A percentile compares a stretch with the other conserved stretches of the same genome.
These are phyloP conservation scores for Lentinula sp. DNA, from an alignment of 768 basidiomycete genomes.

Conservation along the genomic window DNA sequence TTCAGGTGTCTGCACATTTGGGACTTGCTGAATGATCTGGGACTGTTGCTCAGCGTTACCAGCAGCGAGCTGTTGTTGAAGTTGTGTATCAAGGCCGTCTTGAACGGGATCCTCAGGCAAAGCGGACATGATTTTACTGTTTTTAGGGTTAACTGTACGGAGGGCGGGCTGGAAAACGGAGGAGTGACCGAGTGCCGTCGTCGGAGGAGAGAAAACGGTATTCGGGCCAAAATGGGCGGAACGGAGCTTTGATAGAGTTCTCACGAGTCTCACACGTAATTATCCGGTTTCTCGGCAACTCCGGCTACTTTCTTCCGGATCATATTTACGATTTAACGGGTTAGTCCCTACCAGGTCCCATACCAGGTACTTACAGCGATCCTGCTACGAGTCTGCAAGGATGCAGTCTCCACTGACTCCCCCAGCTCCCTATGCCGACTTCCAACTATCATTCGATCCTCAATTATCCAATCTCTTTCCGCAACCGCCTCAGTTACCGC, in stretches of 20 bases:
- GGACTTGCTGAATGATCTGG: constrained; percentile 24
- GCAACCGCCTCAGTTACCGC: constrained; percentile 53
- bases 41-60: constrained; percentile 22
- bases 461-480: constrained; percentile 53
- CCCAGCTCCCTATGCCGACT: constrained; percentile 43
- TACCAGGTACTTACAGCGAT: neutral
- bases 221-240: neutral
- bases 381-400: neutral
- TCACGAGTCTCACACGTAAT: neutral
- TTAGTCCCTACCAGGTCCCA: neutral
- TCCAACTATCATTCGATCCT: constrained; percentile 66
- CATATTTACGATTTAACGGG: neutral
- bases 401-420: constrained; percentile 1
- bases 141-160: constrained; percentile 1
- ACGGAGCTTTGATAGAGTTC: neutral
- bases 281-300: neutral
- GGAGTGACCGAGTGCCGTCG: neutral
- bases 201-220: neutral
- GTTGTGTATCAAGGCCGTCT: neutral
- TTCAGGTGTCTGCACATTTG: constrained; percentile 20
- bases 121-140: constrained; percentile 2
- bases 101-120: constrained; percentile 1
- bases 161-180: neutral
- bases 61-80: constrained; percentile 4
- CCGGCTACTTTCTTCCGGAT: neutral